phyloP scores from a whole-genome alignment of 1,284 basidiomycete species.

The Ganoderma lingzhi region DNA sequence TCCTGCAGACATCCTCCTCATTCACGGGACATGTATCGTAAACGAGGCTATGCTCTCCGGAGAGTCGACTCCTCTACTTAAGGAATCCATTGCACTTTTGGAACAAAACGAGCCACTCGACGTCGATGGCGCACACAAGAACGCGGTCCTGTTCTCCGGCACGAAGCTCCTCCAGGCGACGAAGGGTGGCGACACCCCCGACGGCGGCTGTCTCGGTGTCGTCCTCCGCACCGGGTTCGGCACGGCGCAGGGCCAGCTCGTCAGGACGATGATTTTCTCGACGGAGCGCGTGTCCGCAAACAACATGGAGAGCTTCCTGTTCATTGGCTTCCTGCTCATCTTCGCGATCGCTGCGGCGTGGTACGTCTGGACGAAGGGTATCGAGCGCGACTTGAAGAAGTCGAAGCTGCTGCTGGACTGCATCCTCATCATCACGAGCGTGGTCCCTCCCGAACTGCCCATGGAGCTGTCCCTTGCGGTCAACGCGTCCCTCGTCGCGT shows the following conservation, averaged over 20 bases:
- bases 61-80: conserved; percentile 93
- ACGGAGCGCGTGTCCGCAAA: conserved; percentile 95
- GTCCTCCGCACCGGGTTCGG: conserved; percentile 97
- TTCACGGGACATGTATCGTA: conserved; percentile 92
- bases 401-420: conserved; percentile 94
- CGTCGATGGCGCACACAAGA: conserved; percentile 87
- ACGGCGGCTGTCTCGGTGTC: conserved; percentile 89
- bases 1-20: conserved; percentile 89
- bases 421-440: conserved; percentile 93
- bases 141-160: conserved; percentile 90
- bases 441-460: conserved; percentile 94
- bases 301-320: conserved; percentile 92
- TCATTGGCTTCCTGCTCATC: conserved; percentile 95
- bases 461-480: conserved; percentile 97
- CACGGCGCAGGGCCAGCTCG: conserved; percentile 94
- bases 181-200: conserved; percentile 76
- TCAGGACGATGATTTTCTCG: conserved; percentile 97
- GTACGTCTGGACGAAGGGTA: conserved; percentile 96
- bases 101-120: conserved; percentile 81
- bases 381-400: conserved; percentile 91
- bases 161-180: conserved; percentile 93
- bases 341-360: conserved; percentile 96
- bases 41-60: conserved; percentile 98
- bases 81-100: conserved; percentile 91
- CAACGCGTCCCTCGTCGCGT: conserved; percentile 91